Percentiles rank a stretch among this genome's conserved stretches.
Conservation (phyloP, 345 rosid species). For the Linum lewisii region DNA sequence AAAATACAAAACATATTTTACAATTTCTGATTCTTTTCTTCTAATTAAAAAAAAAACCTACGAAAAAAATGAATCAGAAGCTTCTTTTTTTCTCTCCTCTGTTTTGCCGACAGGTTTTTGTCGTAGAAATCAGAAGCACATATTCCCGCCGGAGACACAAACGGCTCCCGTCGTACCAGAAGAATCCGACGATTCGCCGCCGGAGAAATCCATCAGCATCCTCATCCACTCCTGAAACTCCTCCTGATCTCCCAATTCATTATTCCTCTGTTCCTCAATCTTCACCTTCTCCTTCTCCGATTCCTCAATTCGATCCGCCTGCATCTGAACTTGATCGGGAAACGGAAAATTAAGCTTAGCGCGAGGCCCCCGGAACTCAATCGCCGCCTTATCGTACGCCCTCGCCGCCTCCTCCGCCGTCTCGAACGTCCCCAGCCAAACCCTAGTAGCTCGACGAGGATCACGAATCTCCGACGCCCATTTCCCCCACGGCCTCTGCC, state of each 20-base stretch:
- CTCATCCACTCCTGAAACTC: constrained; percentile 38
- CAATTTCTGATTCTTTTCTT: background rate
- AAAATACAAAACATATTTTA: no score
- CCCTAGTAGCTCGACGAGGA: constrained; percentile 63
- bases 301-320: background rate
- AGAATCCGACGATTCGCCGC: constrained; percentile 57
- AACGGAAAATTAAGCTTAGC: constrained; percentile 54
- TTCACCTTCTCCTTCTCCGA: background rate
- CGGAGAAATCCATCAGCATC: constrained; percentile 49
- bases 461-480: constrained; percentile 98
- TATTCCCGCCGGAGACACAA: constrained; percentile 8
- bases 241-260: constrained; percentile 18
- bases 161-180: constrained; percentile 6
- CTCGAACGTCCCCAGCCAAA: constrained; percentile 90
- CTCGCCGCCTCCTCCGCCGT: constrained; percentile 90
- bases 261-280: background rate
- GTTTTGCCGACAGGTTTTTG: background rate
- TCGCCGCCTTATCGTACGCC: constrained; percentile 78
- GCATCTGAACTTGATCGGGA: constrained; percentile 20
- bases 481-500: constrained; percentile 98
- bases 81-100: background rate
- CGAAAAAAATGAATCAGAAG: background rate
- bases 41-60: background rate
- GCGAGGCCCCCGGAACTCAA: constrained; percentile 37
- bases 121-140: background rate